Base-by-base conservation (phyloP, 1,139 yeast genomes). In the Yamadazyma atlantica region DNA sequence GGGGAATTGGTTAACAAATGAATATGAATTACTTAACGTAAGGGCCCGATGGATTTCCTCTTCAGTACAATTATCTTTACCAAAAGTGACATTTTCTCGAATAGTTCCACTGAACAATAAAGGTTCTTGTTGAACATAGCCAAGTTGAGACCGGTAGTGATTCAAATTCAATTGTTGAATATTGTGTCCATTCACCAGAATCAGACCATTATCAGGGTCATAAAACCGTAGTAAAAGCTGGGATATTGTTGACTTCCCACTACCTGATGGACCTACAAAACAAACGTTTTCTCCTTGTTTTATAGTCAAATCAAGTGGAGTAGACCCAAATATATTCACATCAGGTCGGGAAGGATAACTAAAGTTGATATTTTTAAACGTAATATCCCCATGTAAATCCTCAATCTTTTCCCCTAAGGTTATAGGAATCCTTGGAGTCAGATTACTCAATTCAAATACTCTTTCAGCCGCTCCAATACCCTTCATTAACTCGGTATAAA, bases 381-480 rank as follows among this genome's bases (percentile, higher is more conserved):
- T 72, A 29, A 92, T 82, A 36, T 69, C 72, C 1, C 69, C 69
- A 35, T 57, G 42, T 19, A 60, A 45, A 30, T 57, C 46, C 18
- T 55, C 55, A 2, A 66, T 64, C 39, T 69, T 70, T 33, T 55
- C 53, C 1, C 97, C 97, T 26, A 64, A 52, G 3, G 84, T 73
- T 10, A 88, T 78, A 26, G 76, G 69, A 32, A 90, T 87, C 21
- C 62, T 55, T 2, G 96, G 92, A 41, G 80, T 66, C 58, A 84
- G 77, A 49, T 89, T 96, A 36, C 84, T 75, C 34, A 92, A 69
- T 60, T 92, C 97, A 64, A 92, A 92, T 38, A 92, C 67, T 45
- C 98, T 74, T 38, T 95, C 85, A 0, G 97, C 94, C 0, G 97
- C 97, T 43, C 98, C 98, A 6, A 90, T 84, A 34, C 97, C 97